Percentiles rank a stretch among this genome's conserved stretches.
Conservation (phyloP, 179 eudicot species). For the Amaranthus tricolor region DNA sequence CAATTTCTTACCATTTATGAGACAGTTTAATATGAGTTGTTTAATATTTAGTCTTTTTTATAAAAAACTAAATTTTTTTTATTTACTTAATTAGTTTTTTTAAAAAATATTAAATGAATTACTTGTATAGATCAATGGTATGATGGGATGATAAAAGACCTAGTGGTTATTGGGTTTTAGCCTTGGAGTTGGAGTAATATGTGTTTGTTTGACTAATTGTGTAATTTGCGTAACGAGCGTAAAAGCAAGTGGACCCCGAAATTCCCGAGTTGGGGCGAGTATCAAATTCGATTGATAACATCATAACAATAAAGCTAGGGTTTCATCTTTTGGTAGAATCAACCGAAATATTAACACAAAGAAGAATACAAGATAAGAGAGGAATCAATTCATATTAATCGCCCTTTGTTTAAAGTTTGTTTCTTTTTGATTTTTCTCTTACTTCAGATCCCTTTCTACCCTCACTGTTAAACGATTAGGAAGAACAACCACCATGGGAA, state of each 20-base stretch:
- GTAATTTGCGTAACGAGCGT: background rate
- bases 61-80: too few species aligned
- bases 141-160: too few species aligned
- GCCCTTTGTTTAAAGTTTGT: background rate
- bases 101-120: too few species aligned
- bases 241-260: background rate
- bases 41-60: constrained; percentile 21
- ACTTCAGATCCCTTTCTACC: constrained; percentile 20
- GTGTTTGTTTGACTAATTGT: too few species aligned
- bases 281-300: background rate
- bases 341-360: background rate
- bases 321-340: constrained; percentile 17
- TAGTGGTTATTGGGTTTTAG: too few species aligned
- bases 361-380: background rate
- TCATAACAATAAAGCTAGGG: constrained; percentile 10
- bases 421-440: constrained; percentile 3
- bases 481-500: constrained; percentile 44
- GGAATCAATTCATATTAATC: constrained; percentile 10
- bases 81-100: too few species aligned
- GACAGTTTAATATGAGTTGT: background rate
- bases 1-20: constrained; percentile 29
- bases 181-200: too few species aligned
- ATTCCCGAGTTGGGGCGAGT: background rate
- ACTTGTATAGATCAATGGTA: too few species aligned
- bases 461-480: background rate